Conservation (phyloP, 177 flowering plant species). For the Vitis hybrid region DNA sequence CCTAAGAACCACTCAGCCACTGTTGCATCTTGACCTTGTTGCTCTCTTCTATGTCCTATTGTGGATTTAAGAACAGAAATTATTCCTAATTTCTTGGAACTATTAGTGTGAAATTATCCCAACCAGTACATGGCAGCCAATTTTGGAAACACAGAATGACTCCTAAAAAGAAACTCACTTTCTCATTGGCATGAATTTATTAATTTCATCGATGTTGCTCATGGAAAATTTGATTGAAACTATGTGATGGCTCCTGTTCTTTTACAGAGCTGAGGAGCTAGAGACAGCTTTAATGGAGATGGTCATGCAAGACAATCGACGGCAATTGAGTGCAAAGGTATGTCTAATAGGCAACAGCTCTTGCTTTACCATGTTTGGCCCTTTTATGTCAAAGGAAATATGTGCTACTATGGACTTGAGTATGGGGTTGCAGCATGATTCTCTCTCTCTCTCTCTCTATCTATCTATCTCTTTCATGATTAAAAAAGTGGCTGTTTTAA, state of each 20-base stretch:
- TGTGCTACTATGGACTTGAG: not conserved
- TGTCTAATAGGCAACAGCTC: not conserved
- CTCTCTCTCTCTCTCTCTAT: not conserved
- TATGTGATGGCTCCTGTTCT: conserved; percentile 8
- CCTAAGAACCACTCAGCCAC: too few relatives aligned
- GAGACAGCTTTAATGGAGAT: conserved; percentile 97
- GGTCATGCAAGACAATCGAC: conserved; percentile 93
- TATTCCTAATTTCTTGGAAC: too few relatives aligned
- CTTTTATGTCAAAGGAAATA: not conserved
- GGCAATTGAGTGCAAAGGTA: conserved; percentile 86
- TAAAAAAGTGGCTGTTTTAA: not conserved
- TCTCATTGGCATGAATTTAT: not conserved
- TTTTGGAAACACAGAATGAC: not conserved
- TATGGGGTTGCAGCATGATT: not conserved
- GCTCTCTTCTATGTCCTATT: too few relatives aligned
- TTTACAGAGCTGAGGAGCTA: conserved; percentile 89
- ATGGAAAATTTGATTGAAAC: not conserved
- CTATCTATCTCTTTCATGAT: not conserved
- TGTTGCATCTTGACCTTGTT: too few relatives aligned
- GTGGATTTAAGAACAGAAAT: too few relatives aligned
- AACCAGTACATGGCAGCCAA: not conserved
- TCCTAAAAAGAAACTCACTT: not conserved
- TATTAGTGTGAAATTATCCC: too few relatives aligned
- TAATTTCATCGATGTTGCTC: not conserved
- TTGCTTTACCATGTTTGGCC: not conserved